A percentile compares a stretch with the other conserved stretches of the same genome.
These are phyloP conservation scores for Cercospora brassicicola DNA, from an alignment of 2,329 filamentous ascomycete genomes.

Conservation along the genomic window DNA sequence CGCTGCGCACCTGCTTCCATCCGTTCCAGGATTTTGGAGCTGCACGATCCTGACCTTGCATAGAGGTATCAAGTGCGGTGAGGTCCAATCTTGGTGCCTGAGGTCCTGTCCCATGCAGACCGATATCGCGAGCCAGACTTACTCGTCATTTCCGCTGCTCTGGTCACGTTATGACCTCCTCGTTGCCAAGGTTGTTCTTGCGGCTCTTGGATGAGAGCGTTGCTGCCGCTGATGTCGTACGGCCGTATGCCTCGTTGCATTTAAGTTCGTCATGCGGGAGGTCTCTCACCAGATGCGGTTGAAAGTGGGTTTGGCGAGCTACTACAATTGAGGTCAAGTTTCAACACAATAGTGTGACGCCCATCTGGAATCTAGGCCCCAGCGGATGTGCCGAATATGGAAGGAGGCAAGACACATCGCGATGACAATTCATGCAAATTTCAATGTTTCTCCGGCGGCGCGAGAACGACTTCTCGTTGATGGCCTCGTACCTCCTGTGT, in stretches of 20 bases:
- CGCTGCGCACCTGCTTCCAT: not conserved
- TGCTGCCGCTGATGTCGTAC: not conserved
- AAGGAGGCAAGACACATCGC: not conserved
- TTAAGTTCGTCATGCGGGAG: not conserved
- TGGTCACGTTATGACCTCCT: not conserved
- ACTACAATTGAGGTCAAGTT: not conserved
- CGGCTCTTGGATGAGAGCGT: not conserved
- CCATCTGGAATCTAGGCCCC: not conserved
- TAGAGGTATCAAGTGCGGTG: not conserved
- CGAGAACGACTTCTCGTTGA: not conserved
- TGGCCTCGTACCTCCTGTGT: not conserved
- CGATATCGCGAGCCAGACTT: not conserved
- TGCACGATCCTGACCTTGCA: not conserved
- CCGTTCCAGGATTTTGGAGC: not conserved
- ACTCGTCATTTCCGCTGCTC: not conserved
- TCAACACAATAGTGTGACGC: not conserved
- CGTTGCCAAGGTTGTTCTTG: not conserved
- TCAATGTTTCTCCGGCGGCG: not conserved
- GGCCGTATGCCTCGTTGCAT: not conserved
- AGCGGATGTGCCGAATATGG: not conserved
- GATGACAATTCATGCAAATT: not conserved
- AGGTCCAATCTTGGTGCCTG: not conserved
- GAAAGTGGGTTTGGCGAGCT: not conserved
- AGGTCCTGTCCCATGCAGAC: not conserved
- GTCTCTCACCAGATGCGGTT: not conserved